phyloP scores from a whole-genome alignment of 306 rosid genomes.

The Sicyos baderoa region DNA sequence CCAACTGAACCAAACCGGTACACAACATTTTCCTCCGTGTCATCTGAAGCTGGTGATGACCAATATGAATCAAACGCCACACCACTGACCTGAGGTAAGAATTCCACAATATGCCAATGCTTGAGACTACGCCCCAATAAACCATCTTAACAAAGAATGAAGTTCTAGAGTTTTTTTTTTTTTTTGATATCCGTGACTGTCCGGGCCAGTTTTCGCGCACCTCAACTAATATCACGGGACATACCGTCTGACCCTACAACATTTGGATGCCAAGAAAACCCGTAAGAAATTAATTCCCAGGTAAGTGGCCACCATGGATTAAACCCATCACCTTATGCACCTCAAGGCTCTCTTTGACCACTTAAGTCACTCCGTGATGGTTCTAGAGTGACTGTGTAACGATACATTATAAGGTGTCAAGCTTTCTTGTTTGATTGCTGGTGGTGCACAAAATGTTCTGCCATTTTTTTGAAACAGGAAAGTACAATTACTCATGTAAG shows the following conservation, averaged over 20 bases:
- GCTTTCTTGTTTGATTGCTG: background rate
- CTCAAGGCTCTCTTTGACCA: too few species aligned
- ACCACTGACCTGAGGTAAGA: conserved; percentile 70
- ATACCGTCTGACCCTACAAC: too few species aligned
- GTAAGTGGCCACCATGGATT: too few species aligned
- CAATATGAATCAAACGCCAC: conserved; percentile 96
- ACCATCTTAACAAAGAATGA: background rate
- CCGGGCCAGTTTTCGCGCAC: too few species aligned
- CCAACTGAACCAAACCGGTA: conserved; percentile 98
- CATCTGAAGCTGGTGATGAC: conserved; percentile 79
- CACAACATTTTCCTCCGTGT: conserved; percentile 55
- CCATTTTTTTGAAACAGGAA: background rate
- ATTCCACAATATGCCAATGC: conserved; percentile 8
- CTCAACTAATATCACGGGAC: too few species aligned
- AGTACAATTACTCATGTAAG: background rate
- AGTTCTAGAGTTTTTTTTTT: too few species aligned
- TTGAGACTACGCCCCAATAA: conserved; percentile 24
- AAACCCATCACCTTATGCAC: too few species aligned
- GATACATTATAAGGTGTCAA: background rate
- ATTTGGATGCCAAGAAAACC: too few species aligned
- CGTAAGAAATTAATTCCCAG: too few species aligned
- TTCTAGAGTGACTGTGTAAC: background rate
- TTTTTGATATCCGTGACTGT: too few species aligned
- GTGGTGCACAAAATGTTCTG: background rate
- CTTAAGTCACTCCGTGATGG: too few species aligned